Evolutionary conservation across 2,329 filamentous ascomycete genomes (phyloP).

Genomic region (Chrysoporthe cubensis): DNA sequence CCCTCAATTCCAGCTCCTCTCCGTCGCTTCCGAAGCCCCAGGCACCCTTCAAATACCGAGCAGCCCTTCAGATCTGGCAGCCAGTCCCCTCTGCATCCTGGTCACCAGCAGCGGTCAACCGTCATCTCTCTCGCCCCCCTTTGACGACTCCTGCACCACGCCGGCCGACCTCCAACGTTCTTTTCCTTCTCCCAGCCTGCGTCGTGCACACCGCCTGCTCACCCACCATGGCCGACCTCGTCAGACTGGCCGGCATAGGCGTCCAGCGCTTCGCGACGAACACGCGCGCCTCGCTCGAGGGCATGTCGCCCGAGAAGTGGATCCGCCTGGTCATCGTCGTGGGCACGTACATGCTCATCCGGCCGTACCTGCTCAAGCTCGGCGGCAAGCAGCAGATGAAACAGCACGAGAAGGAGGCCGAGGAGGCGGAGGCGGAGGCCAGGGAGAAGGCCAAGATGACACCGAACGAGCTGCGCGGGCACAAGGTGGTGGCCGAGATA

Average conservation of each 20-base stretch:
- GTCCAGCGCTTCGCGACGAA: slow-evolving; percentile 51
- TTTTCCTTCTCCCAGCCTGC: background rate
- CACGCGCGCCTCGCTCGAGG: slow-evolving; percentile 51
- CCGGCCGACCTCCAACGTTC: background rate
- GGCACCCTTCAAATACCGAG: background rate
- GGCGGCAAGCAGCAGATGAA: slow-evolving; percentile 66
- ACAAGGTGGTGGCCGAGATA: slow-evolving; percentile 51
- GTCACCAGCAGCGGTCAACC: background rate
- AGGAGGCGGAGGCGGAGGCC: slow-evolving; percentile 51
- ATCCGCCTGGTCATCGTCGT: slow-evolving; percentile 74
- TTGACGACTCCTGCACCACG: background rate
- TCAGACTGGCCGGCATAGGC: slow-evolving; percentile 33
- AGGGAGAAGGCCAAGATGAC: slow-evolving; percentile 53
- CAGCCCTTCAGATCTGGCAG: background rate
- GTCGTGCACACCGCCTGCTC: background rate
- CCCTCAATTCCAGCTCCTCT: slow-evolving; percentile 4
- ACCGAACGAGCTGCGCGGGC: slow-evolving; percentile 66
- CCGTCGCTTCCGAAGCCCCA: background rate
- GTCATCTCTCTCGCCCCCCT: background rate
- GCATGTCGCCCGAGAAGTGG: slow-evolving; percentile 57
- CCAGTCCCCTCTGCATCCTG: background rate
- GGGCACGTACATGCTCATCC: slow-evolving; percentile 72
- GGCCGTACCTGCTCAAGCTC: slow-evolving; percentile 74
- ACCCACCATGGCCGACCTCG: slow-evolving; percentile 35
- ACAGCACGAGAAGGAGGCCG: slow-evolving; percentile 64